Base-by-base conservation (phyloP, 2,329 filamentous ascomycete species). In the Mycosphaerella sp. region DNA sequence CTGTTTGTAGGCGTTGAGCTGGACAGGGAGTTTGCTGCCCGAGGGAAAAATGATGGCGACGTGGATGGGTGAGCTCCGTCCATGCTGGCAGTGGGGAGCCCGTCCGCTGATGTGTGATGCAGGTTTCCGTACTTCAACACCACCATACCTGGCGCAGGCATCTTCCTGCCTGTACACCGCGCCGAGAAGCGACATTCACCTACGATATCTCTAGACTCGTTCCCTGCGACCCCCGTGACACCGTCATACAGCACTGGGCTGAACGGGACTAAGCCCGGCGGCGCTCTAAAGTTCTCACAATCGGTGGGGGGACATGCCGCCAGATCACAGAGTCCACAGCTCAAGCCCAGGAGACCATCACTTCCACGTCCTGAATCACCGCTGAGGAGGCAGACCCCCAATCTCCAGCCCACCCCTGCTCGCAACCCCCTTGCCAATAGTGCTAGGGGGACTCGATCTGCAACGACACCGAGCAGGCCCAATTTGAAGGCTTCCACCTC, bases 21-120 rank as follows among this genome's bases (percentile, higher is more conserved):
- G 57, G 82, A 85, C 63, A 75, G 80, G 47, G 87, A 95, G 60
- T 94, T 85, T 73, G 87, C 89, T 30, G 70, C 78, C 45, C 81
- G 86, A 66, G 93, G 93, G 30, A 98, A 98, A 76, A 98, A 98
- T 66, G 94, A 81, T 64, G 93, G 93, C 57, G 90, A 95, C 69
- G 93, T 97, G 49, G 91, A 97, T 61, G 93, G 91, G 87, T 91
- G 77, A 27, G 57, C 46, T 16, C 14, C 18, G 16, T 41, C 39
- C 8, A 12, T 6, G 16, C 9, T 16, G 12, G 39, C 13, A 21
- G 39, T 6, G 39, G 12, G 13, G 39, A 21, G 21, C 21, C 21
- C 21, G 21, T 25, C 21, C 21, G 21, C 39, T 41, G 39, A 41
- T 21, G 16, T 9, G 9, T 41, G 16, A 25, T 8, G 32, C 36